Conservation (phyloP, 306 rosid species). For the Biancaea sappan region DNA sequence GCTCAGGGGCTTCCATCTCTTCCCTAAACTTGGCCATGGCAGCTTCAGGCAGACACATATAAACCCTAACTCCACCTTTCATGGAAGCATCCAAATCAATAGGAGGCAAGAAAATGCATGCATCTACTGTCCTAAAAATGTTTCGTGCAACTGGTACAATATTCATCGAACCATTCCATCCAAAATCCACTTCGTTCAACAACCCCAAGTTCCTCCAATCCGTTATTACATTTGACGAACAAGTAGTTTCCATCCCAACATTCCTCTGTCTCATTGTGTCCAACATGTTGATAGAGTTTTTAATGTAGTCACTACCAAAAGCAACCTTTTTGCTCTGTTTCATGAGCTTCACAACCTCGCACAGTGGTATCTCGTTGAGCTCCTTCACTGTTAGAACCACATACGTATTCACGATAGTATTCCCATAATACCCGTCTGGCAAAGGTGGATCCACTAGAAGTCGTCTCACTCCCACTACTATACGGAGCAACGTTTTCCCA, state of each 20-base stretch:
- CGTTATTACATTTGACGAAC: constrained; percentile 46
- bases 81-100: constrained; percentile 42
- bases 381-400: constrained; percentile 50
- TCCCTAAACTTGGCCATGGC: constrained; percentile 51
- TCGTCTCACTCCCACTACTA: constrained; percentile 52
- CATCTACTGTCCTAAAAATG: constrained; percentile 49
- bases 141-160: constrained; percentile 44
- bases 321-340: constrained; percentile 45
- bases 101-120: constrained; percentile 58
- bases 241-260: constrained; percentile 31
- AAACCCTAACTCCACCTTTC: constrained; percentile 59
- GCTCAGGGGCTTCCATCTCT: constrained; percentile 51
- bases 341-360: constrained; percentile 48
- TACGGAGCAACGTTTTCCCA: constrained; percentile 42
- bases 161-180: constrained; percentile 50
- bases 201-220: constrained; percentile 63
- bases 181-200: constrained; percentile 53
- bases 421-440: constrained; percentile 64
- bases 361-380: constrained; percentile 45
- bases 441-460: constrained; percentile 50
- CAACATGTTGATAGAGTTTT: constrained; percentile 27
- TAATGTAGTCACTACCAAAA: constrained; percentile 35
- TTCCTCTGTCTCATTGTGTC: constrained; percentile 37
- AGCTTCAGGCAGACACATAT: constrained; percentile 48
- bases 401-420: constrained; percentile 43